Base-by-base conservation (phyloP, 108 stramenopile species). In the Ochromonas danica region DNA sequence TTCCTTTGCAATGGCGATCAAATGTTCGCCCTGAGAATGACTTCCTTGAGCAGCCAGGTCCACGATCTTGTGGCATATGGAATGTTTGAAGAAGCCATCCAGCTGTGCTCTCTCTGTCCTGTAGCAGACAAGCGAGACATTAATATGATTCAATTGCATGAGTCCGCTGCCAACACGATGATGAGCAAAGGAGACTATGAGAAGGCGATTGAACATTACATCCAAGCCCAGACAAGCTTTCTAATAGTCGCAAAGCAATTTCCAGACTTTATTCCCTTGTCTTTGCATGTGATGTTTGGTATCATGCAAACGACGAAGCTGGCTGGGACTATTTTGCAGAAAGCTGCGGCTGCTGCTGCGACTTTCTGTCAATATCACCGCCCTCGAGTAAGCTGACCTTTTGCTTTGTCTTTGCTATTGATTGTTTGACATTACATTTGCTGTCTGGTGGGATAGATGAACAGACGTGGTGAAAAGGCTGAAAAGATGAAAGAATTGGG, bases 1-100 rank as follows among this genome's bases (percentile, higher is more conserved):
- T 60, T 75, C 43, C 14, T 75, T 30, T 45, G 45, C 40, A 75
- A 60, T 75, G 43, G 45, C 28, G 72, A 75, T 42, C 45, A 45
- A 27, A 27, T 75, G 36, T 27, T 22, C 3, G 40, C 31, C 6
- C 38, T 75, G 40, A 75, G 25, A 45, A 75, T 75, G 72, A 33
- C 38, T 27, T 33, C 72, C 38, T 25, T 75, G 3, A 10, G 14
- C 38, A n/a, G 14, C 36, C 72, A 75, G 25, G 67, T 70, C 36
- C 17, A 40, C 10, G 67, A 14, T 14, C 17, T 40, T 10, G 67
- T 75, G 36, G 36, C 43, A 33, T 17, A 6, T 3, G 31, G 31
- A 41, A 14, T 3, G 14, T 36, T 14, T 41, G 72, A 75, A 33
- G 72, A 75, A 31, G 72, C 72, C 31, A 38, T 75, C 10, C 43